phyloP scores from a whole-genome alignment of 2,329 filamentous ascomycete species.

The Bipolaris oryzae region DNA sequence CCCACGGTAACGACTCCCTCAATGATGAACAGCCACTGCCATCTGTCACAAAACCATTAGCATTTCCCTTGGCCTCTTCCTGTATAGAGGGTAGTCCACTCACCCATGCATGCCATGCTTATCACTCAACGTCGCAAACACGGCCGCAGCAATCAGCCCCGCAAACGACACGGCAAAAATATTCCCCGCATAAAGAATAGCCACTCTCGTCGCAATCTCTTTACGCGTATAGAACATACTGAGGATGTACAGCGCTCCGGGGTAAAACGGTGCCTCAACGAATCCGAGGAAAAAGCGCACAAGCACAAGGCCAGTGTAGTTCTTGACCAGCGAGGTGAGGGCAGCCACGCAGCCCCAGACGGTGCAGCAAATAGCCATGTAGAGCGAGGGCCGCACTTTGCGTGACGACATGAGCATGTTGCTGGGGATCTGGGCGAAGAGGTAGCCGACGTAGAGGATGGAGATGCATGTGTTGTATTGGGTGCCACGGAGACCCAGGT shows the following conservation, averaged over 20 bases:
- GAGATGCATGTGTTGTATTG: constrained; percentile 54
- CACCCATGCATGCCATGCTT: constrained; percentile 30
- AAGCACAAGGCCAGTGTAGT: constrained; percentile 37
- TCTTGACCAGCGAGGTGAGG: constrained; percentile 33
- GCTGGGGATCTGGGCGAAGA: constrained; percentile 47
- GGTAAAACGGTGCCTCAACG: constrained; percentile 57
- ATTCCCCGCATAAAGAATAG: constrained; percentile 47
- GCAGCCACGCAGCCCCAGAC: constrained; percentile 43
- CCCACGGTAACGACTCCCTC: constrained; percentile 7
- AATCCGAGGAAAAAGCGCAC: constrained; percentile 40
- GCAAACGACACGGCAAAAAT: constrained; percentile 49
- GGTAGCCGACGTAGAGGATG: constrained; percentile 32
- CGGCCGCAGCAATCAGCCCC: constrained; percentile 49
- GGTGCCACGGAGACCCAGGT: constrained; percentile 43
- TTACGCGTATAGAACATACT: constrained; percentile 69
- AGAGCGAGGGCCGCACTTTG: constrained; percentile 38
- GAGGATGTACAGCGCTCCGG: constrained; percentile 65
- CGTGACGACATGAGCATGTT: constrained; percentile 52
- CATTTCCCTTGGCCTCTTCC: background rate
- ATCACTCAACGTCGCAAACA: constrained; percentile 31
- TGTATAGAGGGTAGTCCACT: background rate
- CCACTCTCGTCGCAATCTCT: constrained; percentile 40
- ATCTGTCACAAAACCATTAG: constrained; percentile 8
- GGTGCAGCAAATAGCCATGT: constrained; percentile 41
- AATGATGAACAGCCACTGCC: constrained; percentile 30